These are phyloP conservation scores for Tarenaya hassleriana DNA, from an alignment of 345 rosid species.

Conservation along the genomic window DNA sequence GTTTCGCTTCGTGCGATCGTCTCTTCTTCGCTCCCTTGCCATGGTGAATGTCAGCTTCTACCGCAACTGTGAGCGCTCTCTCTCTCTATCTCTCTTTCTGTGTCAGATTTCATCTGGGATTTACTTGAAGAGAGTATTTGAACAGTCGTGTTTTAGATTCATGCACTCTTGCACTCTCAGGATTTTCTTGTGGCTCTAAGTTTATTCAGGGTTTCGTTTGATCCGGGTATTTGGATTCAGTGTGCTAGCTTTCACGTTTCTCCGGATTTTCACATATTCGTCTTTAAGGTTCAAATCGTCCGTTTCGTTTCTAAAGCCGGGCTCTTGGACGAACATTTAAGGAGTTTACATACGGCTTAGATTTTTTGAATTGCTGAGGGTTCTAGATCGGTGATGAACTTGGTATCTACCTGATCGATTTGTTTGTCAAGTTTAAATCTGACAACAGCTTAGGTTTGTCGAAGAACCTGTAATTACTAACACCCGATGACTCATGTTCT, in stretches of 20 bases:
- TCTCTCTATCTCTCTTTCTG: not conserved
- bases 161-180: not conserved
- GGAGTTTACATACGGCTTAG: too few relatives aligned
- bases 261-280: not conserved
- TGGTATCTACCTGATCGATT: not conserved
- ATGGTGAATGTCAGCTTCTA: constrained; percentile 40
- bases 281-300: not conserved
- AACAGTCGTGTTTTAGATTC: not conserved
- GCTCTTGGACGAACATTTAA: not conserved
- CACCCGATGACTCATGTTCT: not conserved
- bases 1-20: constrained; percentile 16
- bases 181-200: not conserved
- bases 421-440: not conserved
- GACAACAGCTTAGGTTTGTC: not conserved
- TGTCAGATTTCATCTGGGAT: not conserved
- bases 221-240: not conserved
- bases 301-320: not conserved
- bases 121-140: not conserved
- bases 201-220: not conserved
- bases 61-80: constrained; percentile 33
- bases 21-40: constrained; percentile 8
- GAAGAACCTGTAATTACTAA: not conserved
- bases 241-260: not conserved
- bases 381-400: not conserved
- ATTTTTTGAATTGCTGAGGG: not conserved